A percentile compares a stretch with the other conserved stretches of the same genome.
phyloP scores from a whole-genome alignment of 768 basidiomycete genomes.

The Kwoniella dejecticola region DNA sequence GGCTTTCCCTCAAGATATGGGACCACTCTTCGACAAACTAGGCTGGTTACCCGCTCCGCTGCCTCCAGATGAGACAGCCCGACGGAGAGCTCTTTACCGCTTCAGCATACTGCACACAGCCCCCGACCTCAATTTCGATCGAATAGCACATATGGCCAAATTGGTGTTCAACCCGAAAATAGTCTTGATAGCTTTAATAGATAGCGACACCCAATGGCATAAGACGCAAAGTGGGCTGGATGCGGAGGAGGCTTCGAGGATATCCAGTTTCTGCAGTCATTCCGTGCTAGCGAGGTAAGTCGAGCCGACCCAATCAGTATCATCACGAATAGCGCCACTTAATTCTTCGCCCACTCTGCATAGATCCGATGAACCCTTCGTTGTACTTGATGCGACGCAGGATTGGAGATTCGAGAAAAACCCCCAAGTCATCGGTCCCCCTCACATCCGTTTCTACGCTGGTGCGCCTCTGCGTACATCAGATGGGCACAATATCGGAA shows the following conservation, averaged over 20 bases:
- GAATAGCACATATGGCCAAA: conserved; percentile 89
- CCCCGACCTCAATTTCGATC: conserved; percentile 85
- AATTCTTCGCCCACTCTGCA: no score
- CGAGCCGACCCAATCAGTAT: no score
- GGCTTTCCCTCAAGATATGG: conserved; percentile 32
- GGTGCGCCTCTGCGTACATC: conserved; percentile 85
- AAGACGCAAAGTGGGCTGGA: conserved; percentile 74
- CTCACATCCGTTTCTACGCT: conserved; percentile 82
- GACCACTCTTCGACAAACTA: conserved; percentile 37
- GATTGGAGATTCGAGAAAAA: conserved; percentile 90
- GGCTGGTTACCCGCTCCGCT: conserved; percentile 70
- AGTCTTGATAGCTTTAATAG: conserved; percentile 79
- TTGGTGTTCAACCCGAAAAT: conserved; percentile 88
- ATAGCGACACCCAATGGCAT: conserved; percentile 83
- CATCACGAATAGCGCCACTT: no score
- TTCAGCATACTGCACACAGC: conserved; percentile 89
- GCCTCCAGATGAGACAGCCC: conserved; percentile 79
- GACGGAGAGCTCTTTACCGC: conserved; percentile 81
- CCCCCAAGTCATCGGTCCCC: conserved; percentile 69
- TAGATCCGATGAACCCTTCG: conserved; percentile 73
- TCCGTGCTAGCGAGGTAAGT: conserved; percentile 74
- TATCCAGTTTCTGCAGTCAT: conserved; percentile 79
- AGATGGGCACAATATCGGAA: conserved; percentile 85
- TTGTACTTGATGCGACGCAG: conserved; percentile 71
- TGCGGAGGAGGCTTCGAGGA: conserved; percentile 60